These are phyloP conservation scores for Xerocomus spinulosus DNA, from an alignment of 768 basidiomycete genomes.

Conservation along the genomic window DNA sequence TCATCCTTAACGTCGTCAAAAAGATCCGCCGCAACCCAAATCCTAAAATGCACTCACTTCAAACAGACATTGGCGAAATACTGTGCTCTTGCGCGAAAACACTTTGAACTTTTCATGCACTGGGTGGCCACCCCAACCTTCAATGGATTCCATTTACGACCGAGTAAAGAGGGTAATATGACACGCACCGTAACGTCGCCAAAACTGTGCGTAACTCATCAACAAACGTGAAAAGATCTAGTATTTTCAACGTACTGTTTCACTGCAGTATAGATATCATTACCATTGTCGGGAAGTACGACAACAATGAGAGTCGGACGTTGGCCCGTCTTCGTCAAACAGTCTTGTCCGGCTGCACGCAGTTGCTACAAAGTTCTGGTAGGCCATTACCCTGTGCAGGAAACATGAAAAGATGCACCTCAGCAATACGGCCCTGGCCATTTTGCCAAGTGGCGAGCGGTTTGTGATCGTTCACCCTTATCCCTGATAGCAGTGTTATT, in stretches of 20 bases:
- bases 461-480: constrained; percentile 43
- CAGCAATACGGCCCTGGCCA: constrained; percentile 50
- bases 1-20: constrained; percentile 49
- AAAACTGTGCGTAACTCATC: constrained; percentile 43
- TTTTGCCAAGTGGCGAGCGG: constrained; percentile 52
- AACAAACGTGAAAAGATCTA: background rate
- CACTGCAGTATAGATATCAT: constrained; percentile 71
- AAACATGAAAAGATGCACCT: constrained; percentile 27
- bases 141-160: background rate
- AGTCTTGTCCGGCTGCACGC: constrained; percentile 45
- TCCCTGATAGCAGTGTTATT: constrained; percentile 40
- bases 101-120: constrained; percentile 66
- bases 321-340: constrained; percentile 35
- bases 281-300: constrained; percentile 67
- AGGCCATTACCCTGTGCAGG: background rate
- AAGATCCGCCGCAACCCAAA: background rate
- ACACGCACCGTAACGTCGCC: constrained; percentile 56
- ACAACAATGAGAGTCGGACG: constrained; percentile 60
- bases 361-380: constrained; percentile 38
- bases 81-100: constrained; percentile 62
- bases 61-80: constrained; percentile 79
- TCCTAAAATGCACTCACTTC: constrained; percentile 49
- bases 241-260: constrained; percentile 57
- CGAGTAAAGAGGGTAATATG: background rate
- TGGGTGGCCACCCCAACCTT: constrained; percentile 77